Base-by-base conservation (phyloP, 1,284 basidiomycete genomes). In the Marasmius fiardii region DNA sequence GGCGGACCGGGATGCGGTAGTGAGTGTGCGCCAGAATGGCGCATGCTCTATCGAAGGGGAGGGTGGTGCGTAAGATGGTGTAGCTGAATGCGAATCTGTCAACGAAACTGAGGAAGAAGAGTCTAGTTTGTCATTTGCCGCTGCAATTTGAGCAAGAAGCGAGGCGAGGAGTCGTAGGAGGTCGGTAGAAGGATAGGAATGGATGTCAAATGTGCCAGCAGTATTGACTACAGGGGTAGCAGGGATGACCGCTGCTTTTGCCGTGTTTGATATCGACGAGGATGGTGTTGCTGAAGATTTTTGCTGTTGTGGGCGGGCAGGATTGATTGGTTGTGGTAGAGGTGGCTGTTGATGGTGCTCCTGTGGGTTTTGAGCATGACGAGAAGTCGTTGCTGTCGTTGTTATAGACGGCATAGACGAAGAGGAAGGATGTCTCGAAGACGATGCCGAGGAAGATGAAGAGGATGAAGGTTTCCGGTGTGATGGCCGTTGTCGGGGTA, bases 121-220 rank as follows among this genome's bases (percentile, higher is more conserved):
- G 21, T 65, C 62, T 8, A 85, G 71, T 52, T 74, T 78, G 74
- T 98, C 95, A 71, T 98, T 98, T 4, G 93, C 87, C 2, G 86
- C 84, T 3, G 96, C 94, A 67, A 98, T 98, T 71, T 95, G 92
- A 48, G 92, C 87, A 57, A 99, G 81, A 14, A 98, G 77, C 2
- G 86, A 85, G 0, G 96, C 95, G n/a, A 99, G 86, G 14, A 97
- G 84, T 31, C 84, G 85, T 45, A 99, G 80, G 11, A 99, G 82
- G 54, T 94, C 84, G 7, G 78, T 70, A 1, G 87, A 74, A 0
- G 83, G 82, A 65, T 86, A 88, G 10, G 79, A 69, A 61, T 89
- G 81, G 65, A 90, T 82, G 68, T 88, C 83, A 58, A 85, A 69
- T 1, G 74, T 18, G 57, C 58, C 18, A 54, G 51, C 18, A 65